These are phyloP conservation scores for Rhizopogon vesiculosus DNA, from an alignment of 768 basidiomycete species.

Conservation along the genomic window DNA sequence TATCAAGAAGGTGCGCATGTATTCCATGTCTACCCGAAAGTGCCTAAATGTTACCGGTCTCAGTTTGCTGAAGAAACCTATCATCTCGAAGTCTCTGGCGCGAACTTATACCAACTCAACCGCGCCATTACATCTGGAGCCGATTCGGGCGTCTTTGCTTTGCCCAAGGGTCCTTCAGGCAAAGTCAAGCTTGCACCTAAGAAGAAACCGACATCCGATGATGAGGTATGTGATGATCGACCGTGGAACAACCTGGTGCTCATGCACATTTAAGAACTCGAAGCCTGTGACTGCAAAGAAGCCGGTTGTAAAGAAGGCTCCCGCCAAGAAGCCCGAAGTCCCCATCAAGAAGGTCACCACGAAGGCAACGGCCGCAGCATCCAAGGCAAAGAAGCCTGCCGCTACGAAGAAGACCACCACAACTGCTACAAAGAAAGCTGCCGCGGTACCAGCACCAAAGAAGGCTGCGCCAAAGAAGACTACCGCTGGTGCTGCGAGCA, in stretches of 20 bases:
- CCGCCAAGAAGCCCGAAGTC: conserved; percentile 21
- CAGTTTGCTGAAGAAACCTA: conserved; percentile 51
- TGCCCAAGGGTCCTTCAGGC: conserved; percentile 63
- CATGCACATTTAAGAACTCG: conserved; percentile 2
- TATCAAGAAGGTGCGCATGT: conserved; percentile 71
- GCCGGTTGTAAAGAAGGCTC: conserved; percentile 30
- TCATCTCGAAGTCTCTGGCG: conserved; percentile 37
- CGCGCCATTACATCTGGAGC: conserved; percentile 47
- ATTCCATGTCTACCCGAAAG: conserved; percentile 3
- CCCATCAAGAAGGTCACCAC: conserved; percentile 28
- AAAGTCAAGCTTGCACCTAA: conserved; percentile 73
- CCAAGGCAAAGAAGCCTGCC: conserved; percentile 31
- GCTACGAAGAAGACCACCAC: conserved; percentile 25
- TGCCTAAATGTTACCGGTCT: not conserved
- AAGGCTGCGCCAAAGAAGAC: conserved; percentile 31
- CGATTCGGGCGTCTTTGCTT: conserved; percentile 42
- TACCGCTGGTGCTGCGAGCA: conserved; percentile 15
- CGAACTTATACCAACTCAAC: conserved; percentile 43
- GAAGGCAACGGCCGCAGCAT: conserved; percentile 14
- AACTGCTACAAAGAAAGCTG: conserved; percentile 27
- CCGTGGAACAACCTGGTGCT: not conserved
- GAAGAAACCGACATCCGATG: conserved; percentile 33
- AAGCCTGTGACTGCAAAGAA: conserved; percentile 15
- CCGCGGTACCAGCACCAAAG: conserved; percentile 28
- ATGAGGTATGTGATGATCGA: conserved; percentile 41